Base-by-base conservation (phyloP, 768 basidiomycete species). In the Xerocomus spinulosus region DNA sequence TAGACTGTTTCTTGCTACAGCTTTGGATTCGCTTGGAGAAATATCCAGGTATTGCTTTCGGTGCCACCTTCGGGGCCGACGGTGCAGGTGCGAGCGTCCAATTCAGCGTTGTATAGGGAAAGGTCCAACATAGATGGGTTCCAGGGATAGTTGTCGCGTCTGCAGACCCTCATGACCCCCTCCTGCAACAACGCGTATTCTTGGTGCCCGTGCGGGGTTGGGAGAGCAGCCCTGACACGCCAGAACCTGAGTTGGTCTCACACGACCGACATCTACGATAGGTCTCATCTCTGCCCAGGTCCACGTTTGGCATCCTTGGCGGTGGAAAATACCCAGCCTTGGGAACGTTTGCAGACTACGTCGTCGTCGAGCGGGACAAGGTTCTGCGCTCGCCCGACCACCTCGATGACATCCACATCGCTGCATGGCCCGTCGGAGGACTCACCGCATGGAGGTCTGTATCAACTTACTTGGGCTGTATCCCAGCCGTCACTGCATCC, bases 391-490 rank as follows among this genome's bases (percentile, higher is more conserved):
- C 82, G 3, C 90, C 88, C 0, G 65, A 73, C 5, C 83, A 92
- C 62, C 74, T 90, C 46, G 73, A 75, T 53, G 80, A 86, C 60
- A 69, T 81, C 34, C 78, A 90, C 44, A 74, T 78, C 15, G 82
- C 88, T 0, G 87, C 87, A 4, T 87, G 86, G 80, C 89, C 91
- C 0, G 57, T 88, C 3, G 88, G 74, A 1, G 87, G 82, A 3
- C 62, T 92, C 17, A 93, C 91, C 14, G 87, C 91, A 3, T 93
- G 87, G 84, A 81, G 90, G 90, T 90, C 10, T 17, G 41, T 48
- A 9, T 23, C 18, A 17, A 24, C 21, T 23, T 10, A 12, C 21
- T 39, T 38, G 13, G 26, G 13, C 36, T 10, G 25, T 46, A 20
- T 29, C 12, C 35, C 26, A 35, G 24, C 25, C 9, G 14, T 34